A percentile compares a stretch with the other conserved stretches of the same genome.
phyloP scores from a whole-genome alignment of 2,329 filamentous ascomycete genomes.

The Aureobasidium uvarum region DNA sequence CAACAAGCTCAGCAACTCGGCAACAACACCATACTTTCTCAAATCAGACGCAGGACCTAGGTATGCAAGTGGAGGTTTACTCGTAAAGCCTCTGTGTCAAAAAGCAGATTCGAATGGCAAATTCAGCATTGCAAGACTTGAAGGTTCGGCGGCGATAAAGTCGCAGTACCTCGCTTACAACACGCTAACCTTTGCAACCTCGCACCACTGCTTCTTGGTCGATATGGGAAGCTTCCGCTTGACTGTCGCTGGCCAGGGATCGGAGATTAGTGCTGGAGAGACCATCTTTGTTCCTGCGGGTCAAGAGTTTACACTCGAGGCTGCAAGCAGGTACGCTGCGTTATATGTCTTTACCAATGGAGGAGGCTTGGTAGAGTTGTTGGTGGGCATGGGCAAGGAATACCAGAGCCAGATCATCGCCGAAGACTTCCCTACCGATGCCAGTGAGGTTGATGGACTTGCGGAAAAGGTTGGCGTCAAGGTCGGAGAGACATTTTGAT shows the following conservation, averaged over 20 bases:
- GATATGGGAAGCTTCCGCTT: constrained; percentile 50
- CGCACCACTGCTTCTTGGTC: constrained; percentile 55
- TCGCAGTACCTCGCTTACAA: constrained; percentile 34
- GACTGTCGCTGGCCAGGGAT: constrained; percentile 40
- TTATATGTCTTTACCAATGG: constrained; percentile 53
- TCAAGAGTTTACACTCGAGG: constrained; percentile 47
- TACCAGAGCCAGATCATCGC: constrained; percentile 30
- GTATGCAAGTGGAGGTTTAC: constrained; percentile 48
- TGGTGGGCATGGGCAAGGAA: constrained; percentile 39
- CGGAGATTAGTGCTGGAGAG: constrained; percentile 49
- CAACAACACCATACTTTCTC: constrained; percentile 51
- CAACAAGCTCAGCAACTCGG: constrained; percentile 45
- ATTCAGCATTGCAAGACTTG: constrained; percentile 56
- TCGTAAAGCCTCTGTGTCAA: constrained; percentile 52
- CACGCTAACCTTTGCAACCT: constrained; percentile 41
- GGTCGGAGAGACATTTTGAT: constrained; percentile 2
- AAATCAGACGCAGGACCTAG: constrained; percentile 52
- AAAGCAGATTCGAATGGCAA: constrained; percentile 49
- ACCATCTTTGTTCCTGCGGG: constrained; percentile 52
- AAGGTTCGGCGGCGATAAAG: constrained; percentile 39
- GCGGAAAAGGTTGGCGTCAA: constrained; percentile 7
- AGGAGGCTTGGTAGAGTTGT: constrained; percentile 47
- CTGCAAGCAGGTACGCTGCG: constrained; percentile 50
- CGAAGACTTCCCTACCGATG: constrained; percentile 17
- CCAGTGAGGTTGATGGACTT: neutral